Evolutionary conservation across 345 rosid genomes (phyloP).

Genomic region (Gossypium turneri): DNA sequence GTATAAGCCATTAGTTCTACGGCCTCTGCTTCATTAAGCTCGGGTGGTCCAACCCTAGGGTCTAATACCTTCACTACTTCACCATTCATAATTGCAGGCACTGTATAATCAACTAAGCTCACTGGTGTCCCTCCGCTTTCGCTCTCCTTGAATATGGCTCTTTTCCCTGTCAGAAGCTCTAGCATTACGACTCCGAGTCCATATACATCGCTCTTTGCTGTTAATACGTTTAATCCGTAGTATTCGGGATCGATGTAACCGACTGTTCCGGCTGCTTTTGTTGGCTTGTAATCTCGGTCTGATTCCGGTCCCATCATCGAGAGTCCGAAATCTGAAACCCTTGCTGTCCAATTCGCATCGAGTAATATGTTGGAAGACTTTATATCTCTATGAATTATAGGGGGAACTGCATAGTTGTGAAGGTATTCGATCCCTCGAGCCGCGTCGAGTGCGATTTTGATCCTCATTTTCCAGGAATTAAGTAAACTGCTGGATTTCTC

Average conservation of each 20-base stretch:
- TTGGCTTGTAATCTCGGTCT: constrained; percentile 40
- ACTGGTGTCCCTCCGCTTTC: constrained; percentile 42
- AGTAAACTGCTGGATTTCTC: constrained; percentile 55
- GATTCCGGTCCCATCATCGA: constrained; percentile 63
- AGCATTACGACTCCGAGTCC: constrained; percentile 83
- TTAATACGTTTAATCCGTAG: constrained; percentile 66
- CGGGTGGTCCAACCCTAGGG: constrained; percentile 53
- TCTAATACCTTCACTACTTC: constrained; percentile 56
- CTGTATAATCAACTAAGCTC: constrained; percentile 65
- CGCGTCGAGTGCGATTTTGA: constrained; percentile 76
- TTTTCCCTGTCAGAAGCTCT: constrained; percentile 73
- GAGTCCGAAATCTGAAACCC: constrained; percentile 87
- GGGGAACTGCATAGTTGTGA: constrained; percentile 79
- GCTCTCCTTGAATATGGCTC: constrained; percentile 53
- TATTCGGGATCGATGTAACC: constrained; percentile 94
- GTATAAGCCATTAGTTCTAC: constrained; percentile 75
- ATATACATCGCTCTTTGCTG: constrained; percentile 84
- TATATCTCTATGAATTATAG: constrained; percentile 81
- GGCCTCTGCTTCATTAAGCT: constrained; percentile 61
- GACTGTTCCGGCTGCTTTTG: constrained; percentile 79
- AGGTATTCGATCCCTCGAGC: constrained; percentile 88
- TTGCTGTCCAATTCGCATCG: constrained; percentile 65
- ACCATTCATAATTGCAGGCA: constrained; percentile 44
- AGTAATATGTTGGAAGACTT: constrained; percentile 84
- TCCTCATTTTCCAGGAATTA: constrained; percentile 86